phyloP scores from a whole-genome alignment of 2,329 filamentous ascomycete genomes.

The Penicillium sp. region DNA sequence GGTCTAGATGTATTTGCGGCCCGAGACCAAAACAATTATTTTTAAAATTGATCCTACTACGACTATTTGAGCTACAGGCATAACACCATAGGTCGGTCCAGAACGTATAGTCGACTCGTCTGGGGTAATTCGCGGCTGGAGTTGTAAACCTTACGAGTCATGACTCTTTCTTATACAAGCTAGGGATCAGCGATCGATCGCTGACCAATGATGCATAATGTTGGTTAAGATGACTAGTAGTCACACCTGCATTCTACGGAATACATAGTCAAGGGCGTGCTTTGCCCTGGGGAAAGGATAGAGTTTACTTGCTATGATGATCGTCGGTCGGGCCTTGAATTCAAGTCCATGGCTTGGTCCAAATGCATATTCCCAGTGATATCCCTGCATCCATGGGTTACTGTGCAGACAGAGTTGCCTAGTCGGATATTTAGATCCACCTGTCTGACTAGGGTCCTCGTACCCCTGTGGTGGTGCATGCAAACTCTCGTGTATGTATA shows the following conservation, averaged over 20 bases:
- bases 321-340: background rate
- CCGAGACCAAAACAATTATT: background rate
- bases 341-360: background rate
- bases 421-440: background rate
- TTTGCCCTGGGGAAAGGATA: background rate
- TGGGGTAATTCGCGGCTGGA: slow-evolving; percentile 7
- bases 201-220: background rate
- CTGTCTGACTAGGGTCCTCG: background rate
- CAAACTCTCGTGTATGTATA: background rate
- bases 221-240: background rate
- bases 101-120: background rate
- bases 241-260: background rate
- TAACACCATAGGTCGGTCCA: background rate
- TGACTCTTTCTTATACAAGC: background rate
- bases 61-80: background rate
- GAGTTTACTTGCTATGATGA: background rate
- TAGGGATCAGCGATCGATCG: background rate
- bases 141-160: slow-evolving; percentile 6
- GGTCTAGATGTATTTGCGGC: background rate
- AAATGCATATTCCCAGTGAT: background rate
- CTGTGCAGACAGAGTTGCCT: background rate
- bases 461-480: background rate
- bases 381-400: background rate
- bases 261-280: background rate
- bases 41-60: background rate